Evolutionary conservation across 2,329 filamentous ascomycete genomes (phyloP).

Genomic region (Fonsecaea pugnacius): DNA sequence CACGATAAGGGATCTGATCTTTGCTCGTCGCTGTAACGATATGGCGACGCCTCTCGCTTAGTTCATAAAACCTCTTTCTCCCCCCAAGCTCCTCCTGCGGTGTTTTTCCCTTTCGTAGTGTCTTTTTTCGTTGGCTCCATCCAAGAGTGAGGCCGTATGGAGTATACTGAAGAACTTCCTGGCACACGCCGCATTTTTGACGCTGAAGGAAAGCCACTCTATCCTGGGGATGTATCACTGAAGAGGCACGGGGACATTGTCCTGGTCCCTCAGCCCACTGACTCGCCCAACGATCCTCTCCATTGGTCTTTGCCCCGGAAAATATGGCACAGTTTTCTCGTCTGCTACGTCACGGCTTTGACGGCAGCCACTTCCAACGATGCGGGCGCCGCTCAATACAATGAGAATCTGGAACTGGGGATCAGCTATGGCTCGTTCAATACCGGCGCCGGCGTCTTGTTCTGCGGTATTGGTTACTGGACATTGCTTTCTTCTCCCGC

Average conservation of each 20-base stretch:
- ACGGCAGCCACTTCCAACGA: slow-evolving; percentile 63
- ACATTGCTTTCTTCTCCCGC: slow-evolving; percentile 59
- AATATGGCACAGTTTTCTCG: slow-evolving; percentile 57
- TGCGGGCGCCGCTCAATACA: slow-evolving; percentile 57
- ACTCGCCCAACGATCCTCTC: slow-evolving; percentile 58
- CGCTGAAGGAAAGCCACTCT: slow-evolving; percentile 32
- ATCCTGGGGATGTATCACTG: slow-evolving; percentile 33
- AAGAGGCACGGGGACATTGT: slow-evolving; percentile 51
- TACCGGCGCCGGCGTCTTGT: slow-evolving; percentile 61
- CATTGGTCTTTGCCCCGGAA: slow-evolving; percentile 57
- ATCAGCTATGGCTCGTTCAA: slow-evolving; percentile 60
- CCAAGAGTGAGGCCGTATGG: slow-evolving; percentile 16
- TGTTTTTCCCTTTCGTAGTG: slow-evolving; percentile 1
- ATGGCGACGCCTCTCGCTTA: slow-evolving; percentile 17
- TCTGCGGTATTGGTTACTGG: slow-evolving; percentile 61
- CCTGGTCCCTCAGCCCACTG: slow-evolving; percentile 59
- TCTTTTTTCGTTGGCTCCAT: neutral
- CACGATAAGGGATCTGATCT: slow-evolving; percentile 22
- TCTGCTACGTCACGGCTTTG: slow-evolving; percentile 59
- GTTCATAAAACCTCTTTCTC: slow-evolving; percentile 18
- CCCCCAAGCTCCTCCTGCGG: slow-evolving; percentile 9
- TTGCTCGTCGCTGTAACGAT: slow-evolving; percentile 10
- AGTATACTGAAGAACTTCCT: slow-evolving; percentile 31
- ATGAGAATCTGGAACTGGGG: slow-evolving; percentile 56
- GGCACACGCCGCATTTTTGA: slow-evolving; percentile 37